These are phyloP conservation scores for Alternaria arbusti DNA, from an alignment of 2,329 filamentous ascomycete genomes.

Conservation along the genomic window DNA sequence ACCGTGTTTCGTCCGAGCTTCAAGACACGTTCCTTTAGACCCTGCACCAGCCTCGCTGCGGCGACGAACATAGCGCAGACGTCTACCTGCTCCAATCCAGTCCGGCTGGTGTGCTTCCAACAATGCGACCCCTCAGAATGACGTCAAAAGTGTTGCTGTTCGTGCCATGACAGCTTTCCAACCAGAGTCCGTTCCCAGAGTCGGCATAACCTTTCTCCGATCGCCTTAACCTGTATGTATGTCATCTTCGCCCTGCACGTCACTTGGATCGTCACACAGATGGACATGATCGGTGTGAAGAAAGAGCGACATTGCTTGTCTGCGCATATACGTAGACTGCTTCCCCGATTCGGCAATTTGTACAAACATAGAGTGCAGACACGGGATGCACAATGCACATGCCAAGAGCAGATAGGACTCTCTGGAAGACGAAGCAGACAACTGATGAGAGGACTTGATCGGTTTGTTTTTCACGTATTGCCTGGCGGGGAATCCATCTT, in stretches of 20 bases:
- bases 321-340: not conserved
- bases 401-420: not conserved
- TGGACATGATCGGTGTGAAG: not conserved
- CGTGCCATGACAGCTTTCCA: not conserved
- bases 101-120: not conserved
- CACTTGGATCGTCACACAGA: not conserved
- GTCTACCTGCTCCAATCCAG: not conserved
- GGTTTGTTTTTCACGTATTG: not conserved
- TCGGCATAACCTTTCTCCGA: not conserved
- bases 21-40: not conserved
- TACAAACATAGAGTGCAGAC: not conserved
- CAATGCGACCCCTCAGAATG: not conserved
- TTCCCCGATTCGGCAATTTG: not conserved
- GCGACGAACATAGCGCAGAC: conserved; percentile 4
- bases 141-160: not conserved
- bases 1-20: not conserved
- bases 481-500: not conserved
- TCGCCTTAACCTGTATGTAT: not conserved
- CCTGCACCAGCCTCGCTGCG: not conserved
- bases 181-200: not conserved
- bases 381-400: not conserved
- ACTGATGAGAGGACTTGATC: not conserved
- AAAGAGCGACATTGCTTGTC: not conserved
- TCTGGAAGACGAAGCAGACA: not conserved
- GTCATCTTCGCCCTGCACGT: not conserved